Percentiles rank a stretch among this genome's conserved stretches.
Evolutionary conservation across 179 eudicot genomes (phyloP).

Genomic region (Corrigiola litoralis): DNA sequence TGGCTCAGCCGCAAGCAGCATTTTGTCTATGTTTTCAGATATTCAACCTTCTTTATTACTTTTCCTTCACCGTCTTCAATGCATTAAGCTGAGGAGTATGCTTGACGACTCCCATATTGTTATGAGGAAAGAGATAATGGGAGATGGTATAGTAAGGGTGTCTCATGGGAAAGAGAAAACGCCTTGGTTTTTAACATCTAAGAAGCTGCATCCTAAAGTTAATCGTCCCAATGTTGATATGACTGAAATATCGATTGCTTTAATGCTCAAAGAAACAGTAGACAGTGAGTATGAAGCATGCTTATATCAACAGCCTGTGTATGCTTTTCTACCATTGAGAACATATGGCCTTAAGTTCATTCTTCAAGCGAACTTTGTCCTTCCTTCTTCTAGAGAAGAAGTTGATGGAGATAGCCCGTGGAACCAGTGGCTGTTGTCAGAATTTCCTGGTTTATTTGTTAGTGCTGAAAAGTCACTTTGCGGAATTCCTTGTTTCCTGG

Average conservation of each 20-base stretch:
- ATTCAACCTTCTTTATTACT: slow-evolving; percentile 86
- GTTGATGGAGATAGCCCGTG: slow-evolving; percentile 92
- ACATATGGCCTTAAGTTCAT: slow-evolving; percentile 87
- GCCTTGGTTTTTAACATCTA: slow-evolving; percentile 75
- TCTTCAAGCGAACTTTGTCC: slow-evolving; percentile 89
- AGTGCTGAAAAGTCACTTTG: slow-evolving; percentile 65
- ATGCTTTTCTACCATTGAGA: slow-evolving; percentile 85
- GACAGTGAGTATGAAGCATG: slow-evolving; percentile 51
- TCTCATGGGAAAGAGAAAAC: slow-evolving; percentile 59
- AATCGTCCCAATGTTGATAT: slow-evolving; percentile 59
- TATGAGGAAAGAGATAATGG: slow-evolving; percentile 71
- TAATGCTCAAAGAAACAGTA: slow-evolving; percentile 56
- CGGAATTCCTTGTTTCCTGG: slow-evolving; percentile 60
- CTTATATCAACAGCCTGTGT: slow-evolving; percentile 80
- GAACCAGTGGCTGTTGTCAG: slow-evolving; percentile 90
- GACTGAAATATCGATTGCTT: slow-evolving; percentile 80
- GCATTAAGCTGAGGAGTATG: slow-evolving; percentile 61
- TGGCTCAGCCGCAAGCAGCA: slow-evolving; percentile 37
- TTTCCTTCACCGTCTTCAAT: slow-evolving; percentile 86
- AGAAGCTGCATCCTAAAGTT: slow-evolving; percentile 43
- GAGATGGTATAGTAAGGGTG: slow-evolving; percentile 69
- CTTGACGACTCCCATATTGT: slow-evolving; percentile 45
- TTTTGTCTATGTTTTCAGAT: slow-evolving; percentile 76
- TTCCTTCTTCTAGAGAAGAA: slow-evolving; percentile 94
- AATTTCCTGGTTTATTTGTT: slow-evolving; percentile 76